A percentile compares a stretch with the other conserved stretches of the same genome.
Conservation (phyloP, 2,329 filamentous ascomycete species). For the Fusarium dlaminii region DNA sequence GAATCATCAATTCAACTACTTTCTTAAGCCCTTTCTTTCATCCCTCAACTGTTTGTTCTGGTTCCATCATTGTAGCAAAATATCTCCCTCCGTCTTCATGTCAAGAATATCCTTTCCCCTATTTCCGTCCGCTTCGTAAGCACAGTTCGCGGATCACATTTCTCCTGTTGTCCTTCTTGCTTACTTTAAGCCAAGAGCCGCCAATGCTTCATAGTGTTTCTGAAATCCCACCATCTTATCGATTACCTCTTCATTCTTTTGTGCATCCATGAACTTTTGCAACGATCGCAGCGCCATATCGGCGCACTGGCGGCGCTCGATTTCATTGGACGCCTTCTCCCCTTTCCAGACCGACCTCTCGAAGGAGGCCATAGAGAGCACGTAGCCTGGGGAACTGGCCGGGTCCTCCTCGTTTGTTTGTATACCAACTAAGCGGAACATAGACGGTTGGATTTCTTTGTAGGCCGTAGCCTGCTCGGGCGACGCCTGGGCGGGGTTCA, state of each 20-base stretch:
- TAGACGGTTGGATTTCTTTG: no score
- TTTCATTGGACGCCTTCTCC: no score
- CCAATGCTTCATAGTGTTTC: neutral
- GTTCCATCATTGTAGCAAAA: neutral
- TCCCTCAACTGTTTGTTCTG: neutral
- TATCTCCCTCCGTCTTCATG: neutral
- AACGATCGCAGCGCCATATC: neutral
- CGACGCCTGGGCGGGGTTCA: no score
- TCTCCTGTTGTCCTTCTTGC: no score
- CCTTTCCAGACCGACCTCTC: no score
- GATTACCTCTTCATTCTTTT: neutral
- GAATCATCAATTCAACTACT: neutral
- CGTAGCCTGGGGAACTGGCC: neutral
- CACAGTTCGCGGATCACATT: neutral
- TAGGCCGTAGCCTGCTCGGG: no score
- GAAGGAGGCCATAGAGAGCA: neutral
- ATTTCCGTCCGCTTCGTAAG: neutral
- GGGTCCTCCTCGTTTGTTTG: neutral
- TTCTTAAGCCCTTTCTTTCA: neutral
- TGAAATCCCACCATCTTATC: neutral
- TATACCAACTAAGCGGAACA: no score
- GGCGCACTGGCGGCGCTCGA: neutral
- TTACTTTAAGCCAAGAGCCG: neutral
- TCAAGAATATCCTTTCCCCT: neutral
- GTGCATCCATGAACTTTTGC: neutral